Evolutionary conservation across 2,329 filamentous ascomycete genomes (phyloP).

Genomic region (Penicillium palitans): DNA sequence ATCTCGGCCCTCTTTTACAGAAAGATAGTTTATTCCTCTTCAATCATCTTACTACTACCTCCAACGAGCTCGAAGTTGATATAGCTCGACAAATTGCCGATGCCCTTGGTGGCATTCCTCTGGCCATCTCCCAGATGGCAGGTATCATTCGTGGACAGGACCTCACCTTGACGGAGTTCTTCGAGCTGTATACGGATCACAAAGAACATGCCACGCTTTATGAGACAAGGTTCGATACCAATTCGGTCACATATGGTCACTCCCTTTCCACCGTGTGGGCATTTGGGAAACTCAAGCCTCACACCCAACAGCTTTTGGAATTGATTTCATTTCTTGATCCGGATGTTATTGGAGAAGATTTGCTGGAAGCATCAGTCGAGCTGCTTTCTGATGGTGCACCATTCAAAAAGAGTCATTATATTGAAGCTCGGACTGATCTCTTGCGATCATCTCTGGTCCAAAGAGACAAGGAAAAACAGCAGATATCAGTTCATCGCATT

Average conservation of each 20-base stretch:
- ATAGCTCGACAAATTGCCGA: not conserved
- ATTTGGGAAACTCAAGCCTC: not conserved
- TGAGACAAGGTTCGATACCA: not conserved
- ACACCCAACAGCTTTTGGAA: not conserved
- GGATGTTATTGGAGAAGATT: not conserved
- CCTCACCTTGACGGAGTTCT: not conserved
- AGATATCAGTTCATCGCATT: slow-evolving; percentile 28
- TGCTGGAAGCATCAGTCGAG: not conserved
- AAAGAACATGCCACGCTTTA: not conserved
- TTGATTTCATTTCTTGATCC: not conserved
- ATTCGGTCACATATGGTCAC: not conserved
- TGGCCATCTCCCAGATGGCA: not conserved
- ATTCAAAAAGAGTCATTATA: slow-evolving; percentile 16
- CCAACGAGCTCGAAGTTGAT: not conserved
- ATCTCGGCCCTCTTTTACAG: not conserved
- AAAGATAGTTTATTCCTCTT: not conserved
- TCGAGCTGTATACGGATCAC: not conserved
- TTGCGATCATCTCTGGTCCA: slow-evolving; percentile 29
- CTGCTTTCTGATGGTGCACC: not conserved
- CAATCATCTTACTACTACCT: not conserved
- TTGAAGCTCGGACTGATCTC: slow-evolving; percentile 25
- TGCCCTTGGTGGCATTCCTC: not conserved
- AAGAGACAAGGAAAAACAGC: slow-evolving; percentile 20
- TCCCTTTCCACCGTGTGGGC: not conserved
- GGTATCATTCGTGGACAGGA: not conserved